Evolutionary conservation across 306 rosid species (phyloP), one percentile per base, ranked within the genome.

Genomic region (Casuarina glauca): DNA sequence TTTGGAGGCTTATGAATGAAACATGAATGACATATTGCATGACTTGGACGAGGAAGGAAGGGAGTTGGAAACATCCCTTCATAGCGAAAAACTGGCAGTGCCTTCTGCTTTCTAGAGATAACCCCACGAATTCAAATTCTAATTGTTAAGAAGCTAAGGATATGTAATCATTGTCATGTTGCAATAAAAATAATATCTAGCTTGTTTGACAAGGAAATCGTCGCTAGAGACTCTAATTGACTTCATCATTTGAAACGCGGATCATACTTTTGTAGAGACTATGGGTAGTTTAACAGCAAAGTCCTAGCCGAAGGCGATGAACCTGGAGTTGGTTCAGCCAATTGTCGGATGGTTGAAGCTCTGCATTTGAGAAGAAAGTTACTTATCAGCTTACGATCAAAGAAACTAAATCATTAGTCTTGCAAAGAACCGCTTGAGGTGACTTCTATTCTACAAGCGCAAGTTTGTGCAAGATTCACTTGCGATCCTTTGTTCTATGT

Each of bases 31-130:
- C 83, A 89, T 84, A 4, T 84, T 91, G 79, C 96, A 87, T 69
- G 93, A 91, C 76, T 85, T 91, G 88, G 90, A 89, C 26, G 96
- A 85, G 80, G 89, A 88, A 85, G 91, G 85, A 58, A 90, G 82
- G 82, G 90, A 90, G 81, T 74, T 83, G 78, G 85, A 90, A 2
- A 54, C 87, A 71, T 70, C 81, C 10, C 68, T 73, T 85, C 93
- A 90, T 51, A 87, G 91, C 17, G 92, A 90, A 58, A 88, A 88
- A 78, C 44, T 88, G 68, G 96, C 91, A 43, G 87, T 75, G 89
- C 91, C 9, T 89, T 69, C 51, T 84, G 93, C 83, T 58, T 87
- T 73, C 83, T 88, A 53, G 82, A 80, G 90, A 85, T 87, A 2
- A 76, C 78, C 50, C 88, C 88, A 4, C 88, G 88, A 17, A 84